These are phyloP conservation scores for Cystobasidiaceae sp. DNA, from an alignment of 1,284 basidiomycete species.

Conservation along the genomic window DNA sequence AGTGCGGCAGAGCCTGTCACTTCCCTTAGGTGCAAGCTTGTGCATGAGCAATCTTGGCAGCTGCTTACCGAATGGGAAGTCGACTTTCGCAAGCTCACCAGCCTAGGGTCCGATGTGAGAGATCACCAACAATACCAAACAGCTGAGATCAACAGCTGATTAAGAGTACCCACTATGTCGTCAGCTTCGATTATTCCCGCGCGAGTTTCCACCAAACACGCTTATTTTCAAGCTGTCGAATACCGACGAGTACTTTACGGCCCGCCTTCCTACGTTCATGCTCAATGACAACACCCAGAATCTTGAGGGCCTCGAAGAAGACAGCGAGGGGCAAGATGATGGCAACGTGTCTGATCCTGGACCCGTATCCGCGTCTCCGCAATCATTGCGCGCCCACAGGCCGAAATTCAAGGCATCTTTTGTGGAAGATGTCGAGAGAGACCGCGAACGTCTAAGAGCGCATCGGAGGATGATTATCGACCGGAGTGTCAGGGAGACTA, in stretches of 20 bases:
- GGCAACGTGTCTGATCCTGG: constrained; percentile 37
- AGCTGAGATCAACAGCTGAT: constrained; percentile 14
- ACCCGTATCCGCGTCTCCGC: neutral
- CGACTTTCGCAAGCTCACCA: constrained; percentile 58
- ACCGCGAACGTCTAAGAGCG: constrained; percentile 17
- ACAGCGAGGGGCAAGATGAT: constrained; percentile 46
- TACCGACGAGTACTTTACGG: constrained; percentile 55
- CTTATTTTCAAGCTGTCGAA: constrained; percentile 59
- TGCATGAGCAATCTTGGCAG: constrained; percentile 53
- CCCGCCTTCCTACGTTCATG: constrained; percentile 66
- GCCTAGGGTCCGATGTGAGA: constrained; percentile 60
- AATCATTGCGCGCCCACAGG: too few species aligned
- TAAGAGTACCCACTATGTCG: constrained; percentile 5
- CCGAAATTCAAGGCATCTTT: neutral
- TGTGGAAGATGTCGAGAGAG: neutral
- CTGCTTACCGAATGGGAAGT: constrained; percentile 65
- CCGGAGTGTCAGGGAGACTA: constrained; percentile 19
- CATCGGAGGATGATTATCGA: constrained; percentile 16
- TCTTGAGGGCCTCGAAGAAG: neutral
- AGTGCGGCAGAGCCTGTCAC: constrained; percentile 40
- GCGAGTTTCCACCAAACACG: constrained; percentile 64
- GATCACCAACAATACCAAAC: neutral
- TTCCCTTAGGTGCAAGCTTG: too few species aligned
- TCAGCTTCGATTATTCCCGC: constrained; percentile 53
- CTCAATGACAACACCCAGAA: constrained; percentile 13